phyloP scores from a whole-genome alignment of 2,329 filamentous ascomycete genomes.

The Bipolaris cookei region DNA sequence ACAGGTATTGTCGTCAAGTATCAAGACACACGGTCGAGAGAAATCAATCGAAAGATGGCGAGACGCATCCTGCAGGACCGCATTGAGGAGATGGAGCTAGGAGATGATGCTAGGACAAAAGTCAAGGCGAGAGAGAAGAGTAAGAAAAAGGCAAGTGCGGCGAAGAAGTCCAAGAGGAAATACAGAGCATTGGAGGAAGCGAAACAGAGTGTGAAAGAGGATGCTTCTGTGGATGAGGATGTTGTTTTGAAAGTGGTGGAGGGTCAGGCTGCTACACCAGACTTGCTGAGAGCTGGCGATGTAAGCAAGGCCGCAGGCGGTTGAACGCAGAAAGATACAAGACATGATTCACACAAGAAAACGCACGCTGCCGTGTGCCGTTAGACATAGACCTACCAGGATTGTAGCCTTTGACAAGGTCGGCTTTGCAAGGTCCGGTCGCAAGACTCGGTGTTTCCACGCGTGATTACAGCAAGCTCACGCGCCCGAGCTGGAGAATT shows the following conservation, averaged over 20 bases:
- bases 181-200: constrained; percentile 63
- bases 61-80: constrained; percentile 76
- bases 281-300: not conserved
- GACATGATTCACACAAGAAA: not conserved
- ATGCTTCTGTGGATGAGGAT: constrained; percentile 58
- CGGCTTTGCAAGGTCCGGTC: not conserved
- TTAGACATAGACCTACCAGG: no score
- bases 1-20: constrained; percentile 94
- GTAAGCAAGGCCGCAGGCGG: constrained; percentile 1
- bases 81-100: constrained; percentile 76
- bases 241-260: constrained; percentile 27
- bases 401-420: not conserved
- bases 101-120: constrained; percentile 69
- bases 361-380: not conserved
- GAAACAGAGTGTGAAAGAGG: constrained; percentile 71
- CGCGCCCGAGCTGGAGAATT: not conserved
- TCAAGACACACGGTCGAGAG: constrained; percentile 85
- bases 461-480: not conserved
- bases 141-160: constrained; percentile 75
- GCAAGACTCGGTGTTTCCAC: not conserved
- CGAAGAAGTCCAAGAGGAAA: constrained; percentile 84
- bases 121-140: constrained; percentile 68
- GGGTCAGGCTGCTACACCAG: constrained; percentile 8
- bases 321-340: not conserved
- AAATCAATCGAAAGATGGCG: constrained; percentile 87